Base-by-base conservation (phyloP, 352 stramenopile species). In the Phytophthora fragariaefolia region DNA sequence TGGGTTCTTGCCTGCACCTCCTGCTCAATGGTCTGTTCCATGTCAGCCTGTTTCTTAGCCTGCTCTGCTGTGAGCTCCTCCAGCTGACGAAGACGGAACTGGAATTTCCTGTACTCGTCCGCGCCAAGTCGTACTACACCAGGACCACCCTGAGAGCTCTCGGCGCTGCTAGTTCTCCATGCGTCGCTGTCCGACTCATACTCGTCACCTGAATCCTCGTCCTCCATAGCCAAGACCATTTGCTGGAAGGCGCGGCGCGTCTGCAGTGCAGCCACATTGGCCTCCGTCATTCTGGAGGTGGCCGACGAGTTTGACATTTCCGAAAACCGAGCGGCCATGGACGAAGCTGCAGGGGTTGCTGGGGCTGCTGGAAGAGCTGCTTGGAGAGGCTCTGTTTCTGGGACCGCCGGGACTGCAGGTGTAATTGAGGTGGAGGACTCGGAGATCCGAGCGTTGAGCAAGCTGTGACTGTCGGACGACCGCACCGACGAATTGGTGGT, bases 101-200 rank as follows among this genome's bases (percentile, higher is more conserved):
- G 87, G 72, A 96, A 93, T 66, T 89, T 89, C 55, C 80, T 82
- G 68, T 92, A 91, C 59, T 96, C 87, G 51, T 93, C 84, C 12
- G 72, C 74, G 20, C 81, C 82, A 20, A 96, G 72, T 23, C 71
- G 69, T 8, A 94, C 73, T 9, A 92, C 71, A 22, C 60, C 54
- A 30, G 59, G 66, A 52, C 63, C 76, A 49, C 66, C 56, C 18
- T 53, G 58, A n/a, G 68, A 71, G 43, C 63, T 74, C 45, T 63
- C 65, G 4, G 63, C 60, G 46, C 59, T 76, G 46, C 34, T 63
- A 15, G 42, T 58, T 17, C 45, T 26, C 27, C 55, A 55, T 45
- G 46, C 40, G 27, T 82, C 77, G 22, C 57, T 76, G 28, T 92
- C 83, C 28, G 80, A 91, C 57, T 92, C 83, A 43, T 84, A 73